Percentiles rank a stretch among this genome's conserved stretches.
phyloP scores from a whole-genome alignment of 805 yeast species.

The Kuraishia capsulata region DNA sequence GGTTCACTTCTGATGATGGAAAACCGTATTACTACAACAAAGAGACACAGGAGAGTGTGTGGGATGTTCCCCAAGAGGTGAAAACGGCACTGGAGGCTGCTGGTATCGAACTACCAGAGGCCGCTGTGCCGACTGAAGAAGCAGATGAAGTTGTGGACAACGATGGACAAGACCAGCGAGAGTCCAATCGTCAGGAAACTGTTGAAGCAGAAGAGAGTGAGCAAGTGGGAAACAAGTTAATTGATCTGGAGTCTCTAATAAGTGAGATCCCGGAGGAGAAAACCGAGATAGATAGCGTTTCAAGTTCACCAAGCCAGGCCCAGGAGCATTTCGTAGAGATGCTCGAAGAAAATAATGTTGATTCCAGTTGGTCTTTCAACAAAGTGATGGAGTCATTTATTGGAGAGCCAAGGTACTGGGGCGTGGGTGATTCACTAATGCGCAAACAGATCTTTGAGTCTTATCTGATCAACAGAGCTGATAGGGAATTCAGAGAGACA shows the following conservation, averaged over 20 bases:
- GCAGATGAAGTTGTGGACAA: slow-evolving; percentile 5
- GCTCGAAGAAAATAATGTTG: slow-evolving; percentile 48
- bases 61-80: slow-evolving; percentile 67
- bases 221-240: slow-evolving; percentile 7
- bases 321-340: slow-evolving; percentile 38
- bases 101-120: slow-evolving; percentile 1
- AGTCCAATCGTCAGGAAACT: too few species aligned
- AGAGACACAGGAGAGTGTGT: slow-evolving; percentile 56
- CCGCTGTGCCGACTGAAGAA: background rate
- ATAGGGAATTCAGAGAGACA: slow-evolving; percentile 43
- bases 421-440: slow-evolving; percentile 47
- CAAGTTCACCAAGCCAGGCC: too few species aligned
- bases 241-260: slow-evolving; percentile 5
- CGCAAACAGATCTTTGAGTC: slow-evolving; percentile 59
- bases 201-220: background rate
- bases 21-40: slow-evolving; percentile 61
- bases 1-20: slow-evolving; percentile 40
- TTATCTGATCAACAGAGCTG: slow-evolving; percentile 41
- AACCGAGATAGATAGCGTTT: background rate
- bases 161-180: too few species aligned
- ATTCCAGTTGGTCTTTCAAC: slow-evolving; percentile 69
- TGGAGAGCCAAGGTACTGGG: slow-evolving; percentile 59
- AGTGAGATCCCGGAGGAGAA: slow-evolving; percentile 3
- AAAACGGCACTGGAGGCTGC: slow-evolving; percentile 4
- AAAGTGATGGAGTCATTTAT: slow-evolving; percentile 52